Conservation (phyloP, 371 early-diverging fungal genomes). For the Mortierella sp. region DNA sequence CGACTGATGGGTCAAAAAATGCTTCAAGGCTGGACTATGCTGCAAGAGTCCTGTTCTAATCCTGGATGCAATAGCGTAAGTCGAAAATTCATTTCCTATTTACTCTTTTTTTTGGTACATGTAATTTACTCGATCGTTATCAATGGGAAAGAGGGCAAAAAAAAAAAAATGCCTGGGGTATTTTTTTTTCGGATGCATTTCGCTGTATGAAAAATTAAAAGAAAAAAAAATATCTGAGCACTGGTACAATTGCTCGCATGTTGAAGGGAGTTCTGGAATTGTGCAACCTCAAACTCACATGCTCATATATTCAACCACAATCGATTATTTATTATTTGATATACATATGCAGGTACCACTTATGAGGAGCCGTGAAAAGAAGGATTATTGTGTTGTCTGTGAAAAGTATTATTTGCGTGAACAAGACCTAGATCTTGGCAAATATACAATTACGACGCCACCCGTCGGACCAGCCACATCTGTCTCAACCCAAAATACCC, state of each 20-base stretch:
- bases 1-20: slow-evolving; percentile 73
- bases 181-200: slow-evolving; percentile 4
- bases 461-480: neutral
- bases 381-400: slow-evolving; percentile 74
- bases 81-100: neutral
- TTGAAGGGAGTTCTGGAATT: neutral
- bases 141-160: neutral
- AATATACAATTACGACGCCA: slow-evolving; percentile 13
- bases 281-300: slow-evolving; percentile 24
- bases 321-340: neutral
- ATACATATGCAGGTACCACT: slow-evolving; percentile 67
- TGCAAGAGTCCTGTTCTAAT: slow-evolving; percentile 74
- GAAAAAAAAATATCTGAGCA: slow-evolving; percentile 7
- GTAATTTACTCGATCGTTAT: neutral
- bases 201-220: neutral
- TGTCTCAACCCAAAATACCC: neutral
- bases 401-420: slow-evolving; percentile 53
- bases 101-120: too few species aligned
- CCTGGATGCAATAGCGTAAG: slow-evolving; percentile 69
- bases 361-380: slow-evolving; percentile 70
- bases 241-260: slow-evolving; percentile 9
- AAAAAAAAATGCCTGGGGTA: slow-evolving; percentile 28
- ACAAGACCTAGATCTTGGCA: slow-evolving; percentile 30
- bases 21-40: slow-evolving; percentile 75
- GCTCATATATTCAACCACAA: neutral